These are phyloP conservation scores for Picea sitchensis DNA, from an alignment of 75 land plant species.

Conservation along the genomic window DNA sequence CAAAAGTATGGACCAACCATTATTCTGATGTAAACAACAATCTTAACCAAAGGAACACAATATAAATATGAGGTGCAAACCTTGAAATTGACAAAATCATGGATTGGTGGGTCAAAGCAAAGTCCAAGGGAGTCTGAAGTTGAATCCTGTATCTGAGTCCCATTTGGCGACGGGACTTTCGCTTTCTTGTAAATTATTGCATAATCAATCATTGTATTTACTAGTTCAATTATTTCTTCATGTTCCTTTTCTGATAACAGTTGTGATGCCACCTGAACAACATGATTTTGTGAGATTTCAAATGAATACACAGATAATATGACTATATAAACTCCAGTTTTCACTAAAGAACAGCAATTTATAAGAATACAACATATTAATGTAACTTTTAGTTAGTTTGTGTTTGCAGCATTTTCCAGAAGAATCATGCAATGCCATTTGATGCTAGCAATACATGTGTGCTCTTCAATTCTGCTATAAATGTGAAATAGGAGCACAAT, in stretches of 20 bases:
- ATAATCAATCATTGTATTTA: conserved; percentile 77
- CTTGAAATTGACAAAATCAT: conserved; percentile 64
- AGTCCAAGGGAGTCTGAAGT: conserved; percentile 31
- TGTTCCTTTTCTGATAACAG: conserved; percentile 69
- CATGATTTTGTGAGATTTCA: too few relatives aligned
- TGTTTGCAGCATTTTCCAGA: too few relatives aligned
- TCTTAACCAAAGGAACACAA: conserved; percentile 10
- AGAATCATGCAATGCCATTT: too few relatives aligned
- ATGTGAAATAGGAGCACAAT: too few relatives aligned
- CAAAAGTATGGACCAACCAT: not conserved
- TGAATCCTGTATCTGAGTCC: conserved; percentile 22
- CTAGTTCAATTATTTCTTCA: conserved; percentile 55
- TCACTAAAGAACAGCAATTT: too few relatives aligned
- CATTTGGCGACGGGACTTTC: conserved; percentile 26
- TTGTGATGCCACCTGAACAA: conserved; percentile 70
- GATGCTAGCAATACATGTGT: too few relatives aligned
- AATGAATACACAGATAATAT: too few relatives aligned
- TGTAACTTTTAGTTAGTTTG: too few relatives aligned
- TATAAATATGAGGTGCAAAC: conserved; percentile 23
- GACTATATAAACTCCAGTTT: too few relatives aligned
- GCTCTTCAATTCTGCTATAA: too few relatives aligned
- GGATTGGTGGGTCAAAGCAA: conserved; percentile 68
- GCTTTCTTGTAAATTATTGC: conserved; percentile 71
- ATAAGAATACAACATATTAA: too few relatives aligned
- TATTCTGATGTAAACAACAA: not conserved